Conservation (phyloP, 805 yeast genomes). For the Nakazawaea holstii region DNA sequence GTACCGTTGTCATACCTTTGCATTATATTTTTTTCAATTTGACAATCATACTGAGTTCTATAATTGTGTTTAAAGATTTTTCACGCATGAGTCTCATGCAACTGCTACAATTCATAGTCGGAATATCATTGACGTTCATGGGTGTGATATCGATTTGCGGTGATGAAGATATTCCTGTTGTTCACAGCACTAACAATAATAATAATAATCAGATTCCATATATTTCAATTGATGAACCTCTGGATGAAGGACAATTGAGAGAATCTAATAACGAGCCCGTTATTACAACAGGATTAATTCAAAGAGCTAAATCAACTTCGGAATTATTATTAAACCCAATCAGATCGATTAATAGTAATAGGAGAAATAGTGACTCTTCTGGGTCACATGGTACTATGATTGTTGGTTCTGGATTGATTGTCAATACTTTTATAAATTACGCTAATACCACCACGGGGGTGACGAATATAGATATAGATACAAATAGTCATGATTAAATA, state of each 20-base stretch:
- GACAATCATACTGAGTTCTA: constrained; percentile 37
- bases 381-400: constrained; percentile 1
- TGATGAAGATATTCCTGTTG: background rate
- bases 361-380: background rate
- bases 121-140: constrained; percentile 30
- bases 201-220: constrained; percentile 14
- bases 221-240: background rate
- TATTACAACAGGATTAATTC: background rate
- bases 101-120: constrained; percentile 23
- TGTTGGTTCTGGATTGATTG: constrained; percentile 7
- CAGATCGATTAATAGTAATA: background rate
- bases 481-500: background rate
- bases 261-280: background rate
- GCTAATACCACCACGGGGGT: background rate
- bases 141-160: constrained; percentile 35
- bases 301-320: constrained; percentile 9
- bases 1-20: constrained; percentile 43
- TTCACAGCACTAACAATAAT: constrained; percentile 14
- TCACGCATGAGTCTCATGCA: constrained; percentile 20
- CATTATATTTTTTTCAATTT: constrained; percentile 44
- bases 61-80: constrained; percentile 35
- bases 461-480: background rate
- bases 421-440: constrained; percentile 8
- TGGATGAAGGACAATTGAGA: constrained; percentile 25
- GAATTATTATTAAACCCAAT: constrained; percentile 2